Evolutionary conservation across 495 filamentous ascomycete genomes (phyloP), one percentile per base, ranked within the genome.

Genomic region (Pyrenopolyporus hunteri): DNA sequence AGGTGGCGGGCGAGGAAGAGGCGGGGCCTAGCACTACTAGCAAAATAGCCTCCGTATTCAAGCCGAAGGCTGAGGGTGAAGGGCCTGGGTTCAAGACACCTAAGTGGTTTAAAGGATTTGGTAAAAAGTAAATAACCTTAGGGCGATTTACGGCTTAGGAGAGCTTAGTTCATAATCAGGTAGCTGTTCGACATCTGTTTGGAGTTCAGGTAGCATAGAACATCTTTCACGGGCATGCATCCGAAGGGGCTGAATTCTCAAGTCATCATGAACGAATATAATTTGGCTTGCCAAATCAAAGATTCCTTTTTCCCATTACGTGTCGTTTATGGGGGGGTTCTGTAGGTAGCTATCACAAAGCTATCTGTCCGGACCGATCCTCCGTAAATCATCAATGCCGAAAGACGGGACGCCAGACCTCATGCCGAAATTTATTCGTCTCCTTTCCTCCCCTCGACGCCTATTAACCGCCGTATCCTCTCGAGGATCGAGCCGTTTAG

Each of bases 71-170:
- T 59, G 85, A 78, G 59, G 78, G 76, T n/a, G 75, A 78, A 1
- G 71, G 67, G 9, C 65, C 73, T 7, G 68, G 61, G 20, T 78
- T 81, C 69, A 81, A 80, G 64, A 72, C 90, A 53, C 84, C 88
- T 2, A 91, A 89, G 72, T 90, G 88, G 84, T 72, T 91, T 19
- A 90, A 90, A 66, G 68, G 87, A 46, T 82, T 81, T 4, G 83
- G 76, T 7, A 83, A 82, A 70, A 81, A 83, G 61, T 78, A 53
- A 75, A 53, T 7, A 14, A 35, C n/a, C 14, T 22, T 28, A 46
- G 23, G 10, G 57, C 51, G 43, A 29, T 20, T 3, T 7, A 52
- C 45, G 40, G 40, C 2, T 14, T 22, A 47, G 19, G 7, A 2
- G 11, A 5, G 17, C 26, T 49, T 9, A 16, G 20, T 46, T 8